These are phyloP conservation scores for Coemansia biformis DNA, from an alignment of 192 early-diverging fungal genomes.

Conservation along the genomic window DNA sequence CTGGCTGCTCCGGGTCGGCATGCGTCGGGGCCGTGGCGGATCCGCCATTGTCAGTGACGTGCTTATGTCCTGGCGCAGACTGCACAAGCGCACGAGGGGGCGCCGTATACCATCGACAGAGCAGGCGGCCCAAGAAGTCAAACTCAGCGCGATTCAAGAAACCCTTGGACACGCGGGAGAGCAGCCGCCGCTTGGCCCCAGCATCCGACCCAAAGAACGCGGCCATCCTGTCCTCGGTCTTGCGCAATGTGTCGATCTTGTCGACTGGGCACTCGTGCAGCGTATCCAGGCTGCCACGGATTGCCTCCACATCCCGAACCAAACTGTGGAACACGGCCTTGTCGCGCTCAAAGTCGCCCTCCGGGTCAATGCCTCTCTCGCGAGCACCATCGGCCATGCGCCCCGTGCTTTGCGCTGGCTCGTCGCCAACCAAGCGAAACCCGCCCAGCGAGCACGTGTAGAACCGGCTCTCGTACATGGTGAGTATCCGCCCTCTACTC, in stretches of 20 bases:
- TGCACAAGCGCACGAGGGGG: conserved; percentile 18
- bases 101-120: conserved; percentile 28
- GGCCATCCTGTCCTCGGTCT: conserved; percentile 23
- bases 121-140: conserved; percentile 40
- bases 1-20: neutral
- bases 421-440: conserved; percentile 34
- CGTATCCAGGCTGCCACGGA: conserved; percentile 19
- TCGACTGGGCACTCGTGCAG: conserved; percentile 31
- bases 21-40: no score
- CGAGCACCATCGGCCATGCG: no score
- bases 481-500: conserved; percentile 21
- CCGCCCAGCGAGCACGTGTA: conserved; percentile 33
- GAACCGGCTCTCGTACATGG: conserved; percentile 40
- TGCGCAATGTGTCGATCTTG: conserved; percentile 5
- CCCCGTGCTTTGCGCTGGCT: conserved; percentile 8
- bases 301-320: conserved; percentile 11
- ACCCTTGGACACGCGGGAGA: conserved; percentile 22
- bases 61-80: neutral
- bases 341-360: conserved; percentile 33
- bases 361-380: conserved; percentile 10
- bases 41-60: neutral
- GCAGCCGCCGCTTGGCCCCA: conserved; percentile 17
- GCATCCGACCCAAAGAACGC: conserved; percentile 29
- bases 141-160: conserved; percentile 40
- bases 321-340: conserved; percentile 11